Evolutionary conservation across 352 stramenopile species (phyloP), one percentile per base, ranked within the genome.

Genomic region (Globisporangium sylvaticum): DNA sequence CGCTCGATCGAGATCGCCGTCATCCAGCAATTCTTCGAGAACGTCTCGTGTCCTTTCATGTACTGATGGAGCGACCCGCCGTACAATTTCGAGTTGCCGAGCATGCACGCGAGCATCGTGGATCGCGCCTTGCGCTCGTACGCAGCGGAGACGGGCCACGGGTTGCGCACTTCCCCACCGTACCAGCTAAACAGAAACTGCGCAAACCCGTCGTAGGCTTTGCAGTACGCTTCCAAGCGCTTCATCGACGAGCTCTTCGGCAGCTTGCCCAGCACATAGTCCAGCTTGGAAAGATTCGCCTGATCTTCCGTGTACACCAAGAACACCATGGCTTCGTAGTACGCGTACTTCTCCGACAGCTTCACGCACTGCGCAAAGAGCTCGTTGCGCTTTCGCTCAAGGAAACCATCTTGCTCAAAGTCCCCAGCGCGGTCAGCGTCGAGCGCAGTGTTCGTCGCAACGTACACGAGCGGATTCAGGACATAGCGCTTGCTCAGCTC

Each of bases 291-390:
- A 20, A 91, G 32, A 31, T 88, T 88, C 42, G 74, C 73, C 27
- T 78, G 74, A 55, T 91, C 83, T 72, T 94, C 83, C 10, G 77
- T 73, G 29, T 81, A 88, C 12, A 79, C 69, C 14, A 96, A 54
- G 66, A 87, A 92, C 22, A 90, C 79, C 83, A 96, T 94, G 37
- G 81, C 84, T 77, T 96, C 86, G 46, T 85, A 93, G 70, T 92
- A 96, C n/a, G 65, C 55, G 62, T 91, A 90, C 64, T 80, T 83
- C 64, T 94, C 84, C 12, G 77, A 78, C 3, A 92, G 70, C 44
- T 81, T 72, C 22, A 91, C 80, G 53, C 82, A 89, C 14, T 81
- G 66, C 7, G 46, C 69, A 39, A 92, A 88, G 4, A 92, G 67
- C 9, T 87, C 79, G 8, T 67, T 58, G 37, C 82, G 83, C 66